Evolutionary conservation across 352 stramenopile species (phyloP), one percentile per base, ranked within the genome.

Genomic region (Pythium dissimile): DNA sequence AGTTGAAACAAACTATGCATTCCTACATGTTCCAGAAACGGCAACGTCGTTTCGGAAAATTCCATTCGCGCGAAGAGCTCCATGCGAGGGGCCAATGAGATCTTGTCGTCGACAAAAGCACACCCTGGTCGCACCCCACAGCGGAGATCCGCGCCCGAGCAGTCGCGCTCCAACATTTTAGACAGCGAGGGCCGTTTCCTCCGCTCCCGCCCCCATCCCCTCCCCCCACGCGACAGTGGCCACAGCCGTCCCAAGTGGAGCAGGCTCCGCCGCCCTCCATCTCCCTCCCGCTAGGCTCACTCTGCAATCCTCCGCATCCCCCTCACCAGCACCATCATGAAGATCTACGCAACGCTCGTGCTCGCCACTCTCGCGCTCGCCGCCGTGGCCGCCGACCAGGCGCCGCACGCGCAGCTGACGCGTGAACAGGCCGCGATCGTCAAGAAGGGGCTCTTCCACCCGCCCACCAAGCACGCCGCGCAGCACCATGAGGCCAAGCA

Each of bases 361-460:
- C 41, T 64, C 24, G 41, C 32, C 16, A 48, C 57, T 39, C 47
- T 64, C 31, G 57, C 57, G 41, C 28, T 64, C 27, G 57, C 47
- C 3, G 34, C 46, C 15, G 39, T 63, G 5, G 49, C 54, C 13
- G 28, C 44, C 18, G 54, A 54, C 2, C 6, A 51, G n/a, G 38
- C 44, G 13, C n/a, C 30, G 6, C 21, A 49, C 10, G 51, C 51
- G 21, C 24, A 51, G 16, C 39, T 50, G 24, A 44, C 38, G 38
- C 42, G 24, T 8, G 18, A 12, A 18, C 16, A 58, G 20, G 12
- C 42, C 37, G 18, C 15, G 1, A 28, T 18, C 24, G 41, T 58
- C 24, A 39, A 58, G 50, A 23, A 58, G 37, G 32, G 34, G 4
- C 10, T 55, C 23, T n/a, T 23, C 12, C 37, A 23, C n/a, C 18